Evolutionary conservation across 805 yeast species (phyloP).

Genomic region (Metahyphopichia silvanorum): DNA sequence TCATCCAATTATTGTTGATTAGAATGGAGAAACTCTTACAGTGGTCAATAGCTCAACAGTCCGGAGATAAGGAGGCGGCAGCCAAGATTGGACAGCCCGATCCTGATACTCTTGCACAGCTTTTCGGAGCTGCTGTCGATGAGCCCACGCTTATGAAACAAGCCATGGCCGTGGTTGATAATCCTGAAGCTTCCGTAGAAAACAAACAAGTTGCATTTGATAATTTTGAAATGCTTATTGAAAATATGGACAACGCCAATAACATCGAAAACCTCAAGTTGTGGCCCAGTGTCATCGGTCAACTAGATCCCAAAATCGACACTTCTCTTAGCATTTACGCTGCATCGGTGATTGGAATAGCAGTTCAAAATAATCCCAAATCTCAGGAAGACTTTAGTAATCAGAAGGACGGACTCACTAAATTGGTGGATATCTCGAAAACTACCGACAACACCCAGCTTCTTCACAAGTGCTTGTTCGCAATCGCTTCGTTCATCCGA

Average conservation of each 20-base stretch:
- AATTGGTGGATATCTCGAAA: slow-evolving; percentile 32
- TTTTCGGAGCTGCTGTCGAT: slow-evolving; percentile 72
- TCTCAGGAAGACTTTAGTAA: slow-evolving; percentile 66
- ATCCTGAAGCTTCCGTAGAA: slow-evolving; percentile 59
- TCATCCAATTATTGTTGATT: too few species aligned
- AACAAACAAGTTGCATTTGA: slow-evolving; percentile 76
- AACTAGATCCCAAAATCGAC: slow-evolving; percentile 39
- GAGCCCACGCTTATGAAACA: slow-evolving; percentile 87
- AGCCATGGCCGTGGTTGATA: slow-evolving; percentile 56
- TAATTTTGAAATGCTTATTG: slow-evolving; percentile 89
- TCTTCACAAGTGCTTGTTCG: slow-evolving; percentile 68
- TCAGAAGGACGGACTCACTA: slow-evolving; percentile 40
- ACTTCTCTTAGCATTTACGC: slow-evolving; percentile 52
- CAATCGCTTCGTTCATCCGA: slow-evolving; percentile 69
- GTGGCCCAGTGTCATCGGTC: slow-evolving; percentile 70
- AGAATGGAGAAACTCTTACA: slow-evolving; percentile 89
- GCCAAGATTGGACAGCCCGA: slow-evolving; percentile 68
- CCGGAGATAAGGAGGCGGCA: slow-evolving; percentile 67
- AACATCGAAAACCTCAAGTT: slow-evolving; percentile 78
- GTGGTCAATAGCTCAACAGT: slow-evolving; percentile 84
- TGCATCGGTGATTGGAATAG: slow-evolving; percentile 79
- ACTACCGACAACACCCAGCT: slow-evolving; percentile 20
- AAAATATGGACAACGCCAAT: slow-evolving; percentile 92
- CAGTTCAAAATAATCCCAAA: slow-evolving; percentile 85
- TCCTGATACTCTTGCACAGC: slow-evolving; percentile 72